These are phyloP conservation scores for Acanthamoeba healyi DNA, from an alignment of 208 protist species.

Conservation along the genomic window DNA sequence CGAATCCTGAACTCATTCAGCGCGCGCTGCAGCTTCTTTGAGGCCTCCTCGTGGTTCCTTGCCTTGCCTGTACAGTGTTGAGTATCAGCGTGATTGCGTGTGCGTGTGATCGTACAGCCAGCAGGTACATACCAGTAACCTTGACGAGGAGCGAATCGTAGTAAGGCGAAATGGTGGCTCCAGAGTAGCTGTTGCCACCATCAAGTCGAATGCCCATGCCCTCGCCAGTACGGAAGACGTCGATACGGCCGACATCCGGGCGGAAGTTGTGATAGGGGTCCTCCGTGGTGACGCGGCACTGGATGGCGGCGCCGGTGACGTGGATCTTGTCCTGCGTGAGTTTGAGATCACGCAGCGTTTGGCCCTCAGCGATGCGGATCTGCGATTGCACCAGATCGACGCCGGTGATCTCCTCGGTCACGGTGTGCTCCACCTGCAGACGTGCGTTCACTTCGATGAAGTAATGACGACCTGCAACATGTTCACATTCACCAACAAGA, in stretches of 20 bases:
- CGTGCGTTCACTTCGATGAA: conserved; percentile 99
- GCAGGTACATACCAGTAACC: conserved; percentile 85
- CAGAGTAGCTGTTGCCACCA: conserved; percentile 81
- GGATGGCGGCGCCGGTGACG: conserved; percentile 81
- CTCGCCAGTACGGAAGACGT: conserved; percentile 81
- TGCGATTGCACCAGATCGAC: conserved; percentile 91
- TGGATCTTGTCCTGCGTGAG: conserved; percentile 72
- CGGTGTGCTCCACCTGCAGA: conserved; percentile 94
- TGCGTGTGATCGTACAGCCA: too few relatives aligned
- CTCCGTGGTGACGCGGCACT: conserved; percentile 90
- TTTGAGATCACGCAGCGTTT: conserved; percentile 82
- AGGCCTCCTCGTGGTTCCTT: conserved; percentile 76
- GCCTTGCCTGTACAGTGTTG: conserved; percentile 29
- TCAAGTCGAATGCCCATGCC: conserved; percentile 92
- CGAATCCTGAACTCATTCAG: conserved; percentile 86
- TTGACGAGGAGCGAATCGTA: conserved; percentile 91
- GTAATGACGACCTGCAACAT: conserved; percentile 93
- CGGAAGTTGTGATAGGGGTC: conserved; percentile 86
- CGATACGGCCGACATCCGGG: conserved; percentile 83
- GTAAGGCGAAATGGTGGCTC: conserved; percentile 87
- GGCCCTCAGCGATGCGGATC: conserved; percentile 87
- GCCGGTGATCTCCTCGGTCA: conserved; percentile 92
- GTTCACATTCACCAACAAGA: too few relatives aligned
- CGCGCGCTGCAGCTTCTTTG: conserved; percentile 82
- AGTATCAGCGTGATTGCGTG: background rate